These are phyloP conservation scores for Nyssa sinensis DNA, from an alignment of 148 eudicot species.

Conservation along the genomic window DNA sequence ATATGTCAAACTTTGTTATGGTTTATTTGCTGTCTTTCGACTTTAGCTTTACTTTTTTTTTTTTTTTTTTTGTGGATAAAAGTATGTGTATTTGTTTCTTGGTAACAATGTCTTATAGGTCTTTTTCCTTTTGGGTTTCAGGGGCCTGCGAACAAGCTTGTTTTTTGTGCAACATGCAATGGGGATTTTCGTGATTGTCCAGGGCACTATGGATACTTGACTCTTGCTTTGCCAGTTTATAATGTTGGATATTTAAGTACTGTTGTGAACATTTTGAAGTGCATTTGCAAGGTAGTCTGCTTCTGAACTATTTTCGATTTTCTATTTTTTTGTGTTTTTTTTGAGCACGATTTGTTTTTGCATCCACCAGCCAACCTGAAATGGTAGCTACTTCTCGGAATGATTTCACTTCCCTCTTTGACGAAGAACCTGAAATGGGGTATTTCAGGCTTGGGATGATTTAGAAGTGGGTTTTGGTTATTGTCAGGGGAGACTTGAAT, in stretches of 20 bases:
- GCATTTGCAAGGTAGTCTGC: slow-evolving; percentile 90
- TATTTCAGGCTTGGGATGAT: no score
- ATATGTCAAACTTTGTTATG: background rate
- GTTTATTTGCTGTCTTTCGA: background rate
- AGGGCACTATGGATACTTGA: slow-evolving; percentile 80
- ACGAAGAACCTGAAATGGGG: no score
- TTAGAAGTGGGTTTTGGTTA: no score
- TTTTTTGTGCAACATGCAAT: slow-evolving; percentile 68
- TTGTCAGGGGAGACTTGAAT: no score
- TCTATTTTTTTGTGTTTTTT: no score
- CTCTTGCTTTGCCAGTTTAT: slow-evolving; percentile 80
- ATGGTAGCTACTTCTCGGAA: no score
- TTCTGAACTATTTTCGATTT: background rate
- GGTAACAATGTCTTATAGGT: background rate
- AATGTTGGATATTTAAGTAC: slow-evolving; percentile 70
- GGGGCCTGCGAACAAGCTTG: slow-evolving; percentile 87
- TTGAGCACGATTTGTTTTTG: no score
- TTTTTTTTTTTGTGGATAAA: no score
- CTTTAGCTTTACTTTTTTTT: background rate
- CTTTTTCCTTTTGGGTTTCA: slow-evolving; percentile 24
- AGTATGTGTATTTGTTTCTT: background rate
- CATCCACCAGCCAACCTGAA: no score
- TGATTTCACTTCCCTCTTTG: no score
- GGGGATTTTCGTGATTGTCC: slow-evolving; percentile 68
- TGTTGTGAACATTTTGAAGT: slow-evolving; percentile 74